These are phyloP conservation scores for Amphibolis antarctica DNA, from an alignment of 106 monocot genomes.

Conservation along the genomic window DNA sequence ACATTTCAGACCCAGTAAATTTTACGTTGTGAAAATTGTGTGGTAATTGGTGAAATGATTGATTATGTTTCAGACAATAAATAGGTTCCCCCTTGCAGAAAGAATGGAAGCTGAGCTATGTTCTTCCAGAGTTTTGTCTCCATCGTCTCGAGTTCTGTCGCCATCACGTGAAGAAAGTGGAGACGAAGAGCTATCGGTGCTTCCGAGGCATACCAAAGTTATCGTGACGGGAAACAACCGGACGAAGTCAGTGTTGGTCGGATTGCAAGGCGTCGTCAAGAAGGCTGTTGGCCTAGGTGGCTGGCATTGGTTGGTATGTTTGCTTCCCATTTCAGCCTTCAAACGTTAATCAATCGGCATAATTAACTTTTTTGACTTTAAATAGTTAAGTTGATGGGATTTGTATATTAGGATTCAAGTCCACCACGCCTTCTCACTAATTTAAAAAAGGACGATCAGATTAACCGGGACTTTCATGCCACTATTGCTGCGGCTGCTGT, in stretches of 20 bases:
- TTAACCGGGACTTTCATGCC: too few species aligned
- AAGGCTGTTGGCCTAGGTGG: constrained; percentile 85
- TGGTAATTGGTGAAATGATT: too few species aligned
- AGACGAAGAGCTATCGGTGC: constrained; percentile 75
- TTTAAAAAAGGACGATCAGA: too few species aligned
- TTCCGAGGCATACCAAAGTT: constrained; percentile 86
- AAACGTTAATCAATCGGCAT: not conserved
- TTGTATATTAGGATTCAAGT: too few species aligned
- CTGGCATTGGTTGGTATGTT: constrained; percentile 82
- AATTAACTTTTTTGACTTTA: too few species aligned
- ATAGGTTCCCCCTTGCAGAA: constrained; percentile 2
- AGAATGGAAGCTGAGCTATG: constrained; percentile 52
- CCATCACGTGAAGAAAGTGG: constrained; percentile 63
- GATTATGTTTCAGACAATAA: not conserved
- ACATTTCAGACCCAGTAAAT: not conserved
- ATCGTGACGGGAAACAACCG: constrained; percentile 84
- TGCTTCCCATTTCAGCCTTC: not conserved
- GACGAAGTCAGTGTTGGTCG: constrained; percentile 83
- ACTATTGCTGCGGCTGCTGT: too few species aligned
- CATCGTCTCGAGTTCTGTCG: constrained; percentile 32
- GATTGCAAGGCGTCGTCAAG: constrained; percentile 85
- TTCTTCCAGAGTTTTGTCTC: constrained; percentile 30
- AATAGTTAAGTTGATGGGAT: too few species aligned
- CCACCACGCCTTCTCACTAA: too few species aligned
- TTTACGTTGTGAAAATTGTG: too few species aligned